These are phyloP conservation scores for Dothistroma septosporum DNA, from an alignment of 2,329 filamentous ascomycete species.

Conservation along the genomic window DNA sequence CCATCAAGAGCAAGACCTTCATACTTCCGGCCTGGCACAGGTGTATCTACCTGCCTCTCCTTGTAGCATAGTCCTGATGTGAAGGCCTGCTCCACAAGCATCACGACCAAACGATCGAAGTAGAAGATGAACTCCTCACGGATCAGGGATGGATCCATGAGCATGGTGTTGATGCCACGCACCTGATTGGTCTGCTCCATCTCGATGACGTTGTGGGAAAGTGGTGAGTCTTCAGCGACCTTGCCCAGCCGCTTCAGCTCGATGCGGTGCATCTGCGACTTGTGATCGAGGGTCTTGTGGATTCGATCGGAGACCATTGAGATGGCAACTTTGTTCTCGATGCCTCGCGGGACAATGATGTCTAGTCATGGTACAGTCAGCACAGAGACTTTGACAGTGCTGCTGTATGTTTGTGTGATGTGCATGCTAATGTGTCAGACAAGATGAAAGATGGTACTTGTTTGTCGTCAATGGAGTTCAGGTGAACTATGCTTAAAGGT, in stretches of 20 bases:
- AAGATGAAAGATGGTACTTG: conserved; percentile 36
- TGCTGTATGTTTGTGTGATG: not conserved
- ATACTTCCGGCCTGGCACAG: conserved; percentile 62
- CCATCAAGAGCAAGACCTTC: conserved; percentile 66
- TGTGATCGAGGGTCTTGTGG: conserved; percentile 77
- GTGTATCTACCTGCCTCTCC: conserved; percentile 62
- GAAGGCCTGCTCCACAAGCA: conserved; percentile 78
- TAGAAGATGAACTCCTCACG: conserved; percentile 96
- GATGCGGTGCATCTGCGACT: conserved; percentile 76
- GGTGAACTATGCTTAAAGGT: conserved; percentile 40
- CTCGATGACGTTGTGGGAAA: conserved; percentile 71
- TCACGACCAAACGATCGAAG: conserved; percentile 81
- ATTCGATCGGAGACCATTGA: conserved; percentile 91
- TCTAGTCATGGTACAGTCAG: conserved; percentile 48
- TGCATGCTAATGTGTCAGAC: conserved; percentile 29
- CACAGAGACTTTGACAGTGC: not conserved
- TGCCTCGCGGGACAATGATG: conserved; percentile 89
- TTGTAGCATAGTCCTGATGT: conserved; percentile 68
- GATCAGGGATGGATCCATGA: conserved; percentile 72
- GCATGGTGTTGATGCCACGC: conserved; percentile 81
- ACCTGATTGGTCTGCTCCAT: conserved; percentile 76
- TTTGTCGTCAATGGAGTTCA: conserved; percentile 37
- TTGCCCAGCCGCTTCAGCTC: conserved; percentile 73
- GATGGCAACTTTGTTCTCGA: conserved; percentile 92
- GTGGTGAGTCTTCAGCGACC: conserved; percentile 60